phyloP scores from a whole-genome alignment of 257 asterid genomes.

The Dorcoceras hygrometricum region DNA sequence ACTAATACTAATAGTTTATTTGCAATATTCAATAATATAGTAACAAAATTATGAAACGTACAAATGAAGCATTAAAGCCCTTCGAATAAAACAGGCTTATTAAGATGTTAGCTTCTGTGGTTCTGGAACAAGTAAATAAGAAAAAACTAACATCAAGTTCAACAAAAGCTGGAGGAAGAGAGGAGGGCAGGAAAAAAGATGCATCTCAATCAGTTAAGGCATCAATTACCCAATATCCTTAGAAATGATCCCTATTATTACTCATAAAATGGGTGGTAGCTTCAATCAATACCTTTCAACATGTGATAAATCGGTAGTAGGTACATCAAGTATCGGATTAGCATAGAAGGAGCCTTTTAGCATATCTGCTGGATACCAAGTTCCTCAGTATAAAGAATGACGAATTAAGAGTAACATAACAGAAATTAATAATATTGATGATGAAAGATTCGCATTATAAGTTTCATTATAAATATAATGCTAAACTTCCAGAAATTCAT shows the following conservation, averaged over 20 bases:
- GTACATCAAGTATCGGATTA: conserved; percentile 70
- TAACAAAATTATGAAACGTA: not conserved
- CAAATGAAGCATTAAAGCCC: not conserved
- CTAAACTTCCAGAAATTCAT: not conserved
- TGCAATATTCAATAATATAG: not conserved
- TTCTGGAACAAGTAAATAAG: not conserved
- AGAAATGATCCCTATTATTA: not conserved
- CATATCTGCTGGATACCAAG: conserved; percentile 49
- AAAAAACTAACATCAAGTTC: not conserved
- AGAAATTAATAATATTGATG: not conserved
- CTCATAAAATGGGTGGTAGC: conserved; percentile 6
- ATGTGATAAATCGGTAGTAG: conserved; percentile 62
- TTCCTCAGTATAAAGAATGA: conserved; percentile 2
- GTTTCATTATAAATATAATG: too few species aligned
- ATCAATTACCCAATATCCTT: not conserved
- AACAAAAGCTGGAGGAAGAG: not conserved
- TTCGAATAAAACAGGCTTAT: not conserved
- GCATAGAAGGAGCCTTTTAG: conserved; percentile 91
- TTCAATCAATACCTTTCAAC: conserved; percentile 48
- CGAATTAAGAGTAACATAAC: not conserved
- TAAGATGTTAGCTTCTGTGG: not conserved
- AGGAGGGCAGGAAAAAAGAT: not conserved
- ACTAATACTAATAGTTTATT: too few species aligned
- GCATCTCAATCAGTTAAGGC: conserved; percentile 8
- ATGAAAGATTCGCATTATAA: not conserved